phyloP scores from a whole-genome alignment of 306 rosid species.

The Hippophae tibetana region DNA sequence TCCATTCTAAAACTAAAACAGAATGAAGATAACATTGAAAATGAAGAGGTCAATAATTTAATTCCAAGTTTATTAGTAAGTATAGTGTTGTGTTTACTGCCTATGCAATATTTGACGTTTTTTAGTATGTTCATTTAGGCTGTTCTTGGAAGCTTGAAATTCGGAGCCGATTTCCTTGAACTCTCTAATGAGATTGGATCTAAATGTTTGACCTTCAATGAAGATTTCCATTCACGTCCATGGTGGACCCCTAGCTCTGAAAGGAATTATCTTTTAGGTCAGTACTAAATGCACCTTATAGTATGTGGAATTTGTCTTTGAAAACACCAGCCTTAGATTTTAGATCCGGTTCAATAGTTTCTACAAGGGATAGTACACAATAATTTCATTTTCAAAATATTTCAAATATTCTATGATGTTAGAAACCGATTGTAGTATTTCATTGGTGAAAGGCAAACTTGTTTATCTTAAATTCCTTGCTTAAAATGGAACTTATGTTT shows the following conservation, averaged over 20 bases:
- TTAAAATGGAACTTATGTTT: not conserved
- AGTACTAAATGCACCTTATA: constrained; percentile 12
- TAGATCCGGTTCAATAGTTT: not conserved
- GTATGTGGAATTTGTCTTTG: no score
- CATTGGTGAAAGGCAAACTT: not conserved
- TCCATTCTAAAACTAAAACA: constrained; percentile 77
- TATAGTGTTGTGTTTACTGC: not conserved
- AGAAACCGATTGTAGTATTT: not conserved
- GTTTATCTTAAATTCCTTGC: not conserved
- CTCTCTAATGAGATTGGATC: constrained; percentile 76
- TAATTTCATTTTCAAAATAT: not conserved
- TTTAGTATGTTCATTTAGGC: constrained; percentile 32
- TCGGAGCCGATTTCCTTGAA: constrained; percentile 67
- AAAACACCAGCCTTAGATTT: no score
- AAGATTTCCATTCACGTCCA: constrained; percentile 77
- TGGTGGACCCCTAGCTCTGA: constrained; percentile 97
- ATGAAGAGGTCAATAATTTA: constrained; percentile 57
- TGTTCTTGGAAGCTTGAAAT: constrained; percentile 62
- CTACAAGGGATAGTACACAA: not conserved
- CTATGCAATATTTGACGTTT: not conserved
- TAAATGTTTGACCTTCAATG: constrained; percentile 77
- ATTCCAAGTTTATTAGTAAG: not conserved
- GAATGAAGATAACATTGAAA: constrained; percentile 67
- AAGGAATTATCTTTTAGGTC: constrained; percentile 84
- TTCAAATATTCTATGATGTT: not conserved